Percentiles rank a stretch among this genome's conserved stretches.
These are phyloP conservation scores for Kodamaea kaohsiungensis DNA, from an alignment of 805 yeast genomes.

Conservation along the genomic window DNA sequence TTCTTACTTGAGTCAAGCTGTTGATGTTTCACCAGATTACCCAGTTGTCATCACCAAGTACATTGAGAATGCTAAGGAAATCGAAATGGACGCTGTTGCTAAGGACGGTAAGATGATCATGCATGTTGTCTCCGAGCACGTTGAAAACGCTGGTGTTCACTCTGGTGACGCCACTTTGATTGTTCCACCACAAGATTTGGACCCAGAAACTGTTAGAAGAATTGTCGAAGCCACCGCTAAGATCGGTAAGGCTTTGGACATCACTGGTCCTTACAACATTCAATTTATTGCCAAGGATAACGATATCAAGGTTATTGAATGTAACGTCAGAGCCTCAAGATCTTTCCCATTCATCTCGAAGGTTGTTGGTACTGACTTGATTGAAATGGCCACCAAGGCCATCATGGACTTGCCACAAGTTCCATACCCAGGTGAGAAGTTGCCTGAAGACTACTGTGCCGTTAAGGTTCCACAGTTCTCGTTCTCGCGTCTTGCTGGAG, in stretches of 20 bases:
- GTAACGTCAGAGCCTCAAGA: slow-evolving; percentile 99
- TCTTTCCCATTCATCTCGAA: slow-evolving; percentile 98
- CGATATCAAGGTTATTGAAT: slow-evolving; percentile 96
- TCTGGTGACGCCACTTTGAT: slow-evolving; percentile 98
- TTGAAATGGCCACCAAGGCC: slow-evolving; percentile 96
- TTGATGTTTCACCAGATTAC: slow-evolving; percentile 94
- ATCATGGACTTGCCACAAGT: slow-evolving; percentile 83
- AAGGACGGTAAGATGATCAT: slow-evolving; percentile 89
- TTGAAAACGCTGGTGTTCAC: slow-evolving; percentile 98
- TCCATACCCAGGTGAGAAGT: slow-evolving; percentile 86
- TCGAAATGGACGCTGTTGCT: slow-evolving; percentile 99
- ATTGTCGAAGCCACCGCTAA: slow-evolving; percentile 95
- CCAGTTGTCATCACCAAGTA: slow-evolving; percentile 97
- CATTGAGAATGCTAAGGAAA: slow-evolving; percentile 95
- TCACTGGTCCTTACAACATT: slow-evolving; percentile 96
- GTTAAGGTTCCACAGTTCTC: slow-evolving; percentile 97
- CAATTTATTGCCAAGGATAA: slow-evolving; percentile 95
- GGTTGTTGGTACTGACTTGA: slow-evolving; percentile 94
- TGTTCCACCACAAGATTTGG: slow-evolving; percentile 95
- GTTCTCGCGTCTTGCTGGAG: slow-evolving; percentile 94
- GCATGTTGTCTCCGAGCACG: slow-evolving; percentile 98
- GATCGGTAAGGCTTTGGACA: slow-evolving; percentile 91
- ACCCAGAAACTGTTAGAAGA: slow-evolving; percentile 85
- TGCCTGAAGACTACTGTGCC: slow-evolving; percentile 94
- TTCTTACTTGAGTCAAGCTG: slow-evolving; percentile 88